Conservation (phyloP, 495 filamentous ascomycete genomes). For the Tetracladium setigerum region DNA sequence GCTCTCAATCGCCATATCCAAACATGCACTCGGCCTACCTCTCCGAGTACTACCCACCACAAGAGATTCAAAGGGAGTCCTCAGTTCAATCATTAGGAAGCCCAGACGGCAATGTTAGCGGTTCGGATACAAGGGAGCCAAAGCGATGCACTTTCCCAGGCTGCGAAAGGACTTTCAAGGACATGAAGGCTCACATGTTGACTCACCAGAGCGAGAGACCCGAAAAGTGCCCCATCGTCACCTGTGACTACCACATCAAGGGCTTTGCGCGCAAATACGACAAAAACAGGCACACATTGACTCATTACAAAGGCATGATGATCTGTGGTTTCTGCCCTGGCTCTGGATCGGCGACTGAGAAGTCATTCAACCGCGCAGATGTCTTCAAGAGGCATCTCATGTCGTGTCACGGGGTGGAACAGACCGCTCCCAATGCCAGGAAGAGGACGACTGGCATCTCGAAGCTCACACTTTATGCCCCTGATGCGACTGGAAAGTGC, state of each 20-base stretch:
- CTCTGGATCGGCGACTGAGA: slow-evolving; percentile 84
- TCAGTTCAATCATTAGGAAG: slow-evolving; percentile 19
- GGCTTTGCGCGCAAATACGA: slow-evolving; percentile 98
- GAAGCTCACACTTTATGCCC: slow-evolving; percentile 55
- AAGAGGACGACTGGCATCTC: slow-evolving; percentile 50
- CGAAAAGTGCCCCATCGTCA: slow-evolving; percentile 92
- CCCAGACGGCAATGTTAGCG: slow-evolving; percentile 29
- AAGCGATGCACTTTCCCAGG: slow-evolving; percentile 76
- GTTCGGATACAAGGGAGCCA: slow-evolving; percentile 58
- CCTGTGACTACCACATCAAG: slow-evolving; percentile 91
- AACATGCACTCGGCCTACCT: slow-evolving; percentile 23
- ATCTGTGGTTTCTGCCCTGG: slow-evolving; percentile 97
- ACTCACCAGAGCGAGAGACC: slow-evolving; percentile 92
- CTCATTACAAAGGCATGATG: slow-evolving; percentile 99
- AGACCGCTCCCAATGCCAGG: slow-evolving; percentile 89
- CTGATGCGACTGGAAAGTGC: slow-evolving; percentile 84
- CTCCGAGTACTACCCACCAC: slow-evolving; percentile 22
- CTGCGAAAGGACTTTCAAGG: slow-evolving; percentile 88
- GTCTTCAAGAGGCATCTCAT: slow-evolving; percentile 98
- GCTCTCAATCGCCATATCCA: slow-evolving; percentile 22
- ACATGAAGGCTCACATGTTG: slow-evolving; percentile 91
- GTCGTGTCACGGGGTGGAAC: slow-evolving; percentile 88
- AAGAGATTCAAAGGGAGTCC: slow-evolving; percentile 11
- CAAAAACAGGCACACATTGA: slow-evolving; percentile 96
- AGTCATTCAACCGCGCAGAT: slow-evolving; percentile 97